Percentiles rank a stretch among this genome's conserved stretches.
Conservation (phyloP, 768 basidiomycete genomes). For the Phallus indusiatus region DNA sequence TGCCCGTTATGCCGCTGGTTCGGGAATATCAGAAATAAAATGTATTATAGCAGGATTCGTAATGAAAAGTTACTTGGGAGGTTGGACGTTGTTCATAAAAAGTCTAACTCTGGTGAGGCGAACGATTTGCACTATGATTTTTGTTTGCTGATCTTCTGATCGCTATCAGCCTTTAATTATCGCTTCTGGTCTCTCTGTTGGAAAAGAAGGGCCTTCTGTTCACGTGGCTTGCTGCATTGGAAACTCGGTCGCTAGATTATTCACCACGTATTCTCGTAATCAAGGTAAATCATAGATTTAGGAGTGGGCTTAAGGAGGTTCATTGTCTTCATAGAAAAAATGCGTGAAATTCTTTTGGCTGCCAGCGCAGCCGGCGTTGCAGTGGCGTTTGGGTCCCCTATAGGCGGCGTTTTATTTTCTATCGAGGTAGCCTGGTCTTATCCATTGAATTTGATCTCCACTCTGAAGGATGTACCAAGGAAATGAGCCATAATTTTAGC, state of each 20-base stretch:
- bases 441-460: background rate
- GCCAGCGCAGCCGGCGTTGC: constrained; percentile 97
- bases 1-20: constrained; percentile 94
- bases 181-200: constrained; percentile 92
- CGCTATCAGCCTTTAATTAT: constrained; percentile 79
- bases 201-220: constrained; percentile 97
- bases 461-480: constrained; percentile 36
- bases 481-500: constrained; percentile 97
- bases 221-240: constrained; percentile 96
- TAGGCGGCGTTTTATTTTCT: constrained; percentile 95
- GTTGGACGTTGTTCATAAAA: constrained; percentile 88
- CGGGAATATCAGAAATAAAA: constrained; percentile 98
- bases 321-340: constrained; percentile 43
- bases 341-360: constrained; percentile 87
- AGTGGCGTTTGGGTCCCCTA: constrained; percentile 96
- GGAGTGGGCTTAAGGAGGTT: background rate
- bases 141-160: constrained; percentile 8
- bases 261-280: constrained; percentile 74
- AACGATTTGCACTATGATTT: background rate
- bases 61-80: constrained; percentile 91
- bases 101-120: constrained; percentile 77
- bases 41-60: constrained; percentile 95
- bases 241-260: constrained; percentile 77
- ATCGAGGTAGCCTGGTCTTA: constrained; percentile 64
- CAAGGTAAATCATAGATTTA: constrained; percentile 48